Evolutionary conservation across 345 rosid genomes (phyloP).

Genomic region (Salix brachista): DNA sequence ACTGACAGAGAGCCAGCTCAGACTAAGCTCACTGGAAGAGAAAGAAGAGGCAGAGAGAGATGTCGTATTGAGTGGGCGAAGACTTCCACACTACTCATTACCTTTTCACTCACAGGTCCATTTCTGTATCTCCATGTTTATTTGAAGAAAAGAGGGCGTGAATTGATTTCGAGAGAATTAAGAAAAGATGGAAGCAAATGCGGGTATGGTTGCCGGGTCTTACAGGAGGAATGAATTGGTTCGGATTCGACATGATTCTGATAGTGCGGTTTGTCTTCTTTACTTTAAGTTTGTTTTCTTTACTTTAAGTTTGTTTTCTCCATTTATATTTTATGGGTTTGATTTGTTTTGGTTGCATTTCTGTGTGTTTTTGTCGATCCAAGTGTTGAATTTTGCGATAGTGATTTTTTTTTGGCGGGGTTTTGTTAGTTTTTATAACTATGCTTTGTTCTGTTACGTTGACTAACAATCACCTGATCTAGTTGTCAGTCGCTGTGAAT

Average conservation of each 20-base stretch:
- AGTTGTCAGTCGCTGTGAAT: neutral
- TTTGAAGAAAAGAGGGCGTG: neutral
- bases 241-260: slow-evolving; percentile 96
- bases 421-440: neutral
- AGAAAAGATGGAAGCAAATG: slow-evolving; percentile 72
- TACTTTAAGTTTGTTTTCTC: neutral
- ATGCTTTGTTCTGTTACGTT: neutral
- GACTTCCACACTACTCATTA: slow-evolving; percentile 2
- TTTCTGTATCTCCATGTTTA: neutral
- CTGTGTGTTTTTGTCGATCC: neutral
- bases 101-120: slow-evolving; percentile 4
- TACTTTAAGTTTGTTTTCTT: neutral
- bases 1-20: neutral
- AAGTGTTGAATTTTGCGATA: slow-evolving; percentile 10
- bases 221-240: slow-evolving; percentile 94
- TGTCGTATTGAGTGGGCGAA: slow-evolving; percentile 62
- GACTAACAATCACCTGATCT: slow-evolving; percentile 18
- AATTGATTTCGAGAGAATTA: neutral
- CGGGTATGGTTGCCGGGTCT: slow-evolving; percentile 98
- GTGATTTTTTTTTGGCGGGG: slow-evolving; percentile 8
- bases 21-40: neutral
- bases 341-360: neutral
- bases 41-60: slow-evolving; percentile 20
- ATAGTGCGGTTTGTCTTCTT: slow-evolving; percentile 72
- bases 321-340: neutral